Evolutionary conservation across 768 basidiomycete genomes (phyloP), one percentile per base, ranked within the genome.

Genomic region (Grammothele lineata): DNA sequence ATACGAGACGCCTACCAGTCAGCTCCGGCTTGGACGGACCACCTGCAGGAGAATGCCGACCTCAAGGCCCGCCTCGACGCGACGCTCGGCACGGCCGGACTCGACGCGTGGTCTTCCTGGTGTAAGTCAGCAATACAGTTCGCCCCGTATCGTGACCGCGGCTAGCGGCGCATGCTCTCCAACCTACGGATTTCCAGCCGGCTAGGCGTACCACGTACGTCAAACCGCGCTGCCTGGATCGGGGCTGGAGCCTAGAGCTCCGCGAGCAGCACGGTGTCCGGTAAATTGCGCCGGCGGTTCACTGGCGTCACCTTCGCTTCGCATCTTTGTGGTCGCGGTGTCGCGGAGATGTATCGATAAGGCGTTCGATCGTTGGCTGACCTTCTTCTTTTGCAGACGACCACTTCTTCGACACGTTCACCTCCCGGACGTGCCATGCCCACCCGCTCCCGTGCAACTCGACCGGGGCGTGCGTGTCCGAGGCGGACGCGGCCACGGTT

Each of bases 381-480:
- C 22, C n/a, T 32, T 36, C 40, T 24, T 14, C 15, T 7, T 11
- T 25, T 11, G 4, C 47, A 73, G 71, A 73, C 50, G 72, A 77
- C 45, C 76, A 75, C 47, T 77, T 69, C 62, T 77, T 77, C 55
- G 75, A 77, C 54, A 71, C 71, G n/a, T 73, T 77, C 57, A 70
- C 64, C 15, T 73, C 76, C 3, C 61, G 75, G 38, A 75, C 72
- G 1, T 77, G 75, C 50, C 58, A 72, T 44, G 69, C 68, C 2
- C 72, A 72, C 44, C 58, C 67, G 0, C 58, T 77, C 12, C 75
- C 75, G 0, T 77, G 75, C 48, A 77, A 75, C 46, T 51, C 62
- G 9, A 64, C 59, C 3, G 70, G 71, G 3, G 57, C 56, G 0
- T 77, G 75, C 48, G 66, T 77, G 21, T 63, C 69, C 2, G 62